Percentiles rank a stretch among this genome's conserved stretches.
These are phyloP conservation scores for Malus sylvestris DNA, from an alignment of 306 rosid genomes.

Conservation along the genomic window DNA sequence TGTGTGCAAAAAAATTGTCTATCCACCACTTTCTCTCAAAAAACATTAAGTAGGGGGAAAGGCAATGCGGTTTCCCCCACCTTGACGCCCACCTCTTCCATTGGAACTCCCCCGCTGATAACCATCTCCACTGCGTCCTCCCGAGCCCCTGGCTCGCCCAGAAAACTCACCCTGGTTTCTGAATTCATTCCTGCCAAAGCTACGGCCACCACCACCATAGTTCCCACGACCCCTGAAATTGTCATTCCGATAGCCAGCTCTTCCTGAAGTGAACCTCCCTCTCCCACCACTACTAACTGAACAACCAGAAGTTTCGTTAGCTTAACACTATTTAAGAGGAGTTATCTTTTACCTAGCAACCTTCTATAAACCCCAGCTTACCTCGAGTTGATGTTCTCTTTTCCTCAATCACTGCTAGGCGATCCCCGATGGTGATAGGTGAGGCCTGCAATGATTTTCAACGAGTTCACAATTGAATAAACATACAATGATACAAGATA, in stretches of 20 bases:
- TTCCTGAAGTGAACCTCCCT: constrained; percentile 78
- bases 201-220: constrained; percentile 66
- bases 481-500: not conserved
- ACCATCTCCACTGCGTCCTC: constrained; percentile 52
- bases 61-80: constrained; percentile 35
- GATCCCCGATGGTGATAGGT: constrained; percentile 63
- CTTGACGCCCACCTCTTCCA: constrained; percentile 77
- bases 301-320: constrained; percentile 16
- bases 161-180: constrained; percentile 83
- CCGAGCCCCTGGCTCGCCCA: constrained; percentile 47
- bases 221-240: constrained; percentile 65
- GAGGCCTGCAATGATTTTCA: constrained; percentile 57
- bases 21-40: constrained; percentile 22
- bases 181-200: constrained; percentile 75
- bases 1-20: constrained; percentile 43
- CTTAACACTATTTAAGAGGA: not conserved
- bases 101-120: constrained; percentile 61
- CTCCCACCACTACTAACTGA: constrained; percentile 75
- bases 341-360: not conserved
- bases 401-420: constrained; percentile 75
- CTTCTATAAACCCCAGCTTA: constrained; percentile 15
- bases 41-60: constrained; percentile 26
- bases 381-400: constrained; percentile 95
- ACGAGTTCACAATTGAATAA: constrained; percentile 6
- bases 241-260: constrained; percentile 69